These are phyloP conservation scores for Pichia kudriavzevii DNA, from an alignment of 1,139 yeast species.

Conservation along the genomic window DNA sequence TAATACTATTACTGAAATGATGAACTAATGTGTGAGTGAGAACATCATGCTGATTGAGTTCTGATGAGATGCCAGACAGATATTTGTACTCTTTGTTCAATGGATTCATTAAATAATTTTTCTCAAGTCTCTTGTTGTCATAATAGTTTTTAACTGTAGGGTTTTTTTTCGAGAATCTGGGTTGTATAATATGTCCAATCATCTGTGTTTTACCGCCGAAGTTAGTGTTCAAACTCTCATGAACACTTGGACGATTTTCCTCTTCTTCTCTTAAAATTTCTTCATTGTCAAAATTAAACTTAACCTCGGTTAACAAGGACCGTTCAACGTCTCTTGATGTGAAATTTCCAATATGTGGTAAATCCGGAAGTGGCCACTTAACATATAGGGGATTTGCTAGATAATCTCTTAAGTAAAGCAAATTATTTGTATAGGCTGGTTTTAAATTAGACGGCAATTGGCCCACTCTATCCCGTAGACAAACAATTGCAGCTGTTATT, in stretches of 20 bases:
- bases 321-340: constrained; percentile 70
- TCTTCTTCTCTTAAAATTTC: constrained; percentile 37
- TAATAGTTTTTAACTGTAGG: constrained; percentile 37
- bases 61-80: constrained; percentile 50
- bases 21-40: constrained; percentile 45
- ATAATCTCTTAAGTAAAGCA: constrained; percentile 59
- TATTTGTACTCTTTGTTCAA: constrained; percentile 46
- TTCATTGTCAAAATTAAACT: constrained; percentile 50
- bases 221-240: constrained; percentile 24
- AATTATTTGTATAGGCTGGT: constrained; percentile 64
- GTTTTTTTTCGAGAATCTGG: constrained; percentile 20
- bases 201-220: constrained; percentile 31
- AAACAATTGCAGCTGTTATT: constrained; percentile 76
- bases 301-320: constrained; percentile 72
- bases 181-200: constrained; percentile 27
- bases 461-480: constrained; percentile 79
- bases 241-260: constrained; percentile 15
- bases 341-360: constrained; percentile 56
- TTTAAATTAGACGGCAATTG: constrained; percentile 70
- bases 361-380: constrained; percentile 75
- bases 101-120: constrained; percentile 63
- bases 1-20: constrained; percentile 30
- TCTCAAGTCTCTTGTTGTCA: constrained; percentile 56
- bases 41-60: constrained; percentile 27
- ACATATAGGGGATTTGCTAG: constrained; percentile 20